Base-by-base conservation (phyloP, 1,284 basidiomycete species). In the Ganoderma meredithae region DNA sequence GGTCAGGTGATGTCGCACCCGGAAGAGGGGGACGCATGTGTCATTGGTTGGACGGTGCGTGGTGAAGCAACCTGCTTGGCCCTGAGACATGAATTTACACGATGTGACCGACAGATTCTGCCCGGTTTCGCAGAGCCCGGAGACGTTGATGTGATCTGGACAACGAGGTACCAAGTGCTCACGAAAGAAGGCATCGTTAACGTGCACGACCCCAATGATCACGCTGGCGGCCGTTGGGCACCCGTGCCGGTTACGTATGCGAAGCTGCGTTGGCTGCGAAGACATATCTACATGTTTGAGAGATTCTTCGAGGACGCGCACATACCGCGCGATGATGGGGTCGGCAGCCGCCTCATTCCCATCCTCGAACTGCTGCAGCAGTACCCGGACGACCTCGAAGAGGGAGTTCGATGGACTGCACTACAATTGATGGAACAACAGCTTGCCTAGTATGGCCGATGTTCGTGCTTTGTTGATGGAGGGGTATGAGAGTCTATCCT, bases 41-140 rank as follows among this genome's bases (percentile, higher is more conserved):
- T 73, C 59, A 60, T 72, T 31, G 71, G 71, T 41, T 74, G 71
- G 72, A 52, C 49, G 53, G 71, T 72, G 62, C 25, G 49, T 55
- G 22, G 12, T 55, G 22, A 4, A 33, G 22, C 31, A 2, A n/a
- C 22, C 36, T 39, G 33, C 31, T 58, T 39, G 22, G 13, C 10
- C 13, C 39, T 12, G 39, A 27, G 8, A 41, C 58, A n/a, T 41
- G 36, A n/a, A 60, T 17, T n/a, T 0, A 60, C 39, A 22, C 3
- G 22, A 13, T 41, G 9, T n/a, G 13, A 22, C 19, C 39, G 6
- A 39, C 39, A 60, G 58, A 5, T 55, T 15, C 27, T 31, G 15
- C 52, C 31, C 27, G 52, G 27, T 15, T 55, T 55, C 27, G 31
- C 52, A 5, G 15, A 25, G 25, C 52, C 52, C 52, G 27, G 31